A percentile compares a stretch with the other conserved stretches of the same genome.
Evolutionary conservation across 257 asterid species (phyloP).

Genomic region (Capsicum baccatum): DNA sequence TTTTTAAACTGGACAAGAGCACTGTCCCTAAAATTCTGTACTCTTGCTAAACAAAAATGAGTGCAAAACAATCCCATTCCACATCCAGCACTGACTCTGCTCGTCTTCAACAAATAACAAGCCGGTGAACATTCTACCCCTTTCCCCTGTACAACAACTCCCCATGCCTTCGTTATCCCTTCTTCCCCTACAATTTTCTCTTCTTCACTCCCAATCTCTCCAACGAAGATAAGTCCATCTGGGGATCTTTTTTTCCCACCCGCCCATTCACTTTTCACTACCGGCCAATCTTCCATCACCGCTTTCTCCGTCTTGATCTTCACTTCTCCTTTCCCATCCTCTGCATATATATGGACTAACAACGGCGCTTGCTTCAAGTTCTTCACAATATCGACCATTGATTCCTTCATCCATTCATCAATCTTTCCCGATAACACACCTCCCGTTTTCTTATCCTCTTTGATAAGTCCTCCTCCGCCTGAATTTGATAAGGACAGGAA

Average conservation of each 20-base stretch:
- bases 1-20: constrained; percentile 60
- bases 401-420: constrained; percentile 68
- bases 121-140: constrained; percentile 61
- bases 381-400: constrained; percentile 62
- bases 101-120: constrained; percentile 76
- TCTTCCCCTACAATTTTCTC: not conserved
- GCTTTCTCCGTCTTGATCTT: constrained; percentile 56
- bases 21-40: constrained; percentile 55
- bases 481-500: constrained; percentile 24
- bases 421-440: constrained; percentile 33
- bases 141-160: constrained; percentile 69
- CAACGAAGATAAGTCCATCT: constrained; percentile 70
- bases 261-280: constrained; percentile 47
- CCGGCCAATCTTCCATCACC: constrained; percentile 50
- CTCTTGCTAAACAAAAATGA: constrained; percentile 72
- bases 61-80: constrained; percentile 76
- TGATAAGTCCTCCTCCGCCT: not conserved
- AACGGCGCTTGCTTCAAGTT: constrained; percentile 69
- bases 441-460: not conserved
- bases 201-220: constrained; percentile 45
- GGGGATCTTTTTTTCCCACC: constrained; percentile 53
- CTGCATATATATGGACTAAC: constrained; percentile 55
- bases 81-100: constrained; percentile 63
- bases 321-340: constrained; percentile 23
- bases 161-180: constrained; percentile 64